Percentiles rank a stretch among this genome's conserved stretches.
phyloP scores from a whole-genome alignment of 176 grass and related monocot species.

The Aegilops longissima region DNA sequence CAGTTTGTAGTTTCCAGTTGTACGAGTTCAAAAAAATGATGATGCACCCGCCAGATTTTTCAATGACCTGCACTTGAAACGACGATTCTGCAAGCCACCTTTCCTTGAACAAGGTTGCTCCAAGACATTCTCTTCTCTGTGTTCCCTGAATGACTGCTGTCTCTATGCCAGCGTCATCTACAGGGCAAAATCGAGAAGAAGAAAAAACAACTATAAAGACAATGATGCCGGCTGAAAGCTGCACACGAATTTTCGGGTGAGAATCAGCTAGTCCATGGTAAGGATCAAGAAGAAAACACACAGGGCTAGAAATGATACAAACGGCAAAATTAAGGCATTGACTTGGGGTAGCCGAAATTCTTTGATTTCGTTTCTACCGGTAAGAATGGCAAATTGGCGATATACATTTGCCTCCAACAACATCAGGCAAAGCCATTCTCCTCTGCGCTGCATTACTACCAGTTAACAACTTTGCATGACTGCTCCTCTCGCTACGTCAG shows the following conservation, averaged over 20 bases:
- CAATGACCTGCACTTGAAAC: not conserved
- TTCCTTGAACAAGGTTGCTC: too few species aligned
- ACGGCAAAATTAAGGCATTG: not conserved
- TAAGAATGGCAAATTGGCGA: not conserved
- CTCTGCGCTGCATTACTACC: not conserved
- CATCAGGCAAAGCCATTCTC: not conserved
- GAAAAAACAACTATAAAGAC: not conserved
- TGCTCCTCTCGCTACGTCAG: conserved; percentile 1
- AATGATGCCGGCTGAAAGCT: not conserved
- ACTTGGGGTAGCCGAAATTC: not conserved
- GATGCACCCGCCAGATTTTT: not conserved
- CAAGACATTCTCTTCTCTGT: too few species aligned
- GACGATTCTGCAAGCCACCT: not conserved
- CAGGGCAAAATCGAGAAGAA: too few species aligned
- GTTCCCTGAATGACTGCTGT: too few species aligned
- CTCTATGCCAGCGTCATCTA: too few species aligned
- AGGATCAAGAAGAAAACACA: not conserved
- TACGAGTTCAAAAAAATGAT: not conserved
- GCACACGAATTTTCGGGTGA: not conserved
- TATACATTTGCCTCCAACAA: not conserved
- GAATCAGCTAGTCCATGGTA: not conserved
- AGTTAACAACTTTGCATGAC: not conserved
- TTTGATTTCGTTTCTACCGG: not conserved
- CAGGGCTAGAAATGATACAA: not conserved
- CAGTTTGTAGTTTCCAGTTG: not conserved